Conservation (phyloP, 192 early-diverging fungal genomes). For the Diversispora epigaea region DNA sequence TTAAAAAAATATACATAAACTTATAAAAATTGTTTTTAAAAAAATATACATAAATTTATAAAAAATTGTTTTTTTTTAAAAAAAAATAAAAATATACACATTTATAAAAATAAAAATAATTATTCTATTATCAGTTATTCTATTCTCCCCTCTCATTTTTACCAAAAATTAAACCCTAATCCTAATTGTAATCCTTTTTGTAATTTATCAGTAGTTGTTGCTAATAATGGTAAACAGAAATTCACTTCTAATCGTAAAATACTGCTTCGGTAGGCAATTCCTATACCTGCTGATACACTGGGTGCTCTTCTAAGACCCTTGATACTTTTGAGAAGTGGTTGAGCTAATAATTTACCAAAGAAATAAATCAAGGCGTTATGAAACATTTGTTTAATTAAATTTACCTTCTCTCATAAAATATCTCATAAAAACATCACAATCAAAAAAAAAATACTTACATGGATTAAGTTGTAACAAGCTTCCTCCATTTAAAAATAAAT, state of each 20-base stretch:
- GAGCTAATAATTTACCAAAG: conserved; percentile 13
- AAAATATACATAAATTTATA: too few relatives aligned
- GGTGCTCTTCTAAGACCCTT: conserved; percentile 57
- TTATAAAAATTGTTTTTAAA: too few relatives aligned
- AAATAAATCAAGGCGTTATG: neutral
- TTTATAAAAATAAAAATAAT: too few relatives aligned
- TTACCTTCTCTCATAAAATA: neutral
- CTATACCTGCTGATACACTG: conserved; percentile 74
- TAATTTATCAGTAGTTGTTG: conserved; percentile 60
- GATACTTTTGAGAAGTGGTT: conserved; percentile 36
- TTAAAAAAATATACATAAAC: too few relatives aligned
- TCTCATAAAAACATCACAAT: neutral
- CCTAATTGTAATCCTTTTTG: conserved; percentile 84
- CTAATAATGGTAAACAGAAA: conserved; percentile 78
- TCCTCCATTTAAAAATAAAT: conserved; percentile 89
- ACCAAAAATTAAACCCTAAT: conserved; percentile 82
- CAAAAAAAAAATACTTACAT: conserved; percentile 34
- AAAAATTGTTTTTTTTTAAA: too few relatives aligned
- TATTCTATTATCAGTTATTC: neutral
- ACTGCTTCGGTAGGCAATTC: conserved; percentile 83
- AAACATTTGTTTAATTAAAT: neutral
- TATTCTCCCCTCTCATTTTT: conserved; percentile 8
- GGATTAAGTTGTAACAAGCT: conserved; percentile 57
- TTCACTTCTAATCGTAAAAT: conserved; percentile 88
- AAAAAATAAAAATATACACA: too few relatives aligned